Evolutionary conservation across 768 basidiomycete species (phyloP).

Genomic region (Gyrodon lividus): DNA sequence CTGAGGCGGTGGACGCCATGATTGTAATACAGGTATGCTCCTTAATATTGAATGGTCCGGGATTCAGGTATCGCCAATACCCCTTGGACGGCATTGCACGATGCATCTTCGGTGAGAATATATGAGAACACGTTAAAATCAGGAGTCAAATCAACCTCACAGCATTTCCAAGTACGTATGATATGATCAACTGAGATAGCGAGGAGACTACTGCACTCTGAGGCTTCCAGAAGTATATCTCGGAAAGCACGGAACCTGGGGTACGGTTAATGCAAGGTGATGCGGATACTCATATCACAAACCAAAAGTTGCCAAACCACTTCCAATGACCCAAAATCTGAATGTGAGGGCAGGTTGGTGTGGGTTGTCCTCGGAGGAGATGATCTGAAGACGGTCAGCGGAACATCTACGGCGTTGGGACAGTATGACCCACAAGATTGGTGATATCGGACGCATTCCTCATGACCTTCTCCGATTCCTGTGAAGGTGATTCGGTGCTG

Average conservation of each 20-base stretch:
- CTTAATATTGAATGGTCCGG: slow-evolving; percentile 62
- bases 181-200: slow-evolving; percentile 55
- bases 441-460: slow-evolving; percentile 10
- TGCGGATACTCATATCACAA: too few relatives aligned
- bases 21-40: slow-evolving; percentile 66
- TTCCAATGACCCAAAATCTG: slow-evolving; percentile 46
- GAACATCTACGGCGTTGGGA: neutral
- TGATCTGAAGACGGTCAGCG: slow-evolving; percentile 32
- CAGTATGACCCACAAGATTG: neutral
- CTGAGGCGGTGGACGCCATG: too few relatives aligned
- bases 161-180: slow-evolving; percentile 50
- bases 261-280: too few relatives aligned
- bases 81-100: slow-evolving; percentile 11
- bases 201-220: slow-evolving; percentile 54
- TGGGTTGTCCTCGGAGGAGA: slow-evolving; percentile 50
- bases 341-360: slow-evolving; percentile 48
- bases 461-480: slow-evolving; percentile 3
- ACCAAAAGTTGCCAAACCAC: slow-evolving; percentile 48
- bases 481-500: neutral
- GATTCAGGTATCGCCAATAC: slow-evolving; percentile 56
- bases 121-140: neutral
- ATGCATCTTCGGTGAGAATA: slow-evolving; percentile 11
- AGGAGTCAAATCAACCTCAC: slow-evolving; percentile 39
- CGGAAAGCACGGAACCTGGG: too few relatives aligned
- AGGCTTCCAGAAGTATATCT: slow-evolving; percentile 41